A percentile compares a stretch with the other conserved stretches of the same genome.
Conservation (phyloP, 2,329 filamentous ascomycete species). For the Hypocrella siamensis region DNA sequence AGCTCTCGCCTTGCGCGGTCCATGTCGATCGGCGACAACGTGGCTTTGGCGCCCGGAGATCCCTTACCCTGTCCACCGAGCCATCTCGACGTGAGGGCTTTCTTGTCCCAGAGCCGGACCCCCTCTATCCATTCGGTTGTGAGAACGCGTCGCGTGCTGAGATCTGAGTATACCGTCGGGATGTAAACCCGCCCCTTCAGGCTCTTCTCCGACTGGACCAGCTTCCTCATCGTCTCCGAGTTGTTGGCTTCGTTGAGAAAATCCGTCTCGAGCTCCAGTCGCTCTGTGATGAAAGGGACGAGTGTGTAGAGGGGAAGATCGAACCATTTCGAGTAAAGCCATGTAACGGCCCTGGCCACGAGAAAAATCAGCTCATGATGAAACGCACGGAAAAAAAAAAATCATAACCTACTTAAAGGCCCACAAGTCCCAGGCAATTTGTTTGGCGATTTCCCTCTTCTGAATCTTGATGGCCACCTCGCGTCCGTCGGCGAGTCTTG, state of each 20-base stretch:
- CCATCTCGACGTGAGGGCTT: constrained; percentile 64
- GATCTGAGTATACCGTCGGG: constrained; percentile 66
- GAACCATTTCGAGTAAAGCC: constrained; percentile 74
- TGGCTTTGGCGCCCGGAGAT: constrained; percentile 60
- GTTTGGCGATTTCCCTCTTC: constrained; percentile 81
- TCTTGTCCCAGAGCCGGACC: constrained; percentile 81
- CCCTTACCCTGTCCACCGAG: constrained; percentile 59
- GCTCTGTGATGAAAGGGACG: constrained; percentile 84
- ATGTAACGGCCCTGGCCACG: constrained; percentile 64
- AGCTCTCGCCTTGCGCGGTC: constrained; percentile 27
- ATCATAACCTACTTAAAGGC: constrained; percentile 60
- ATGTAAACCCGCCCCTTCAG: constrained; percentile 75
- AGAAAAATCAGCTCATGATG: too few species aligned
- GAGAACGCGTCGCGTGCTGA: constrained; percentile 71
- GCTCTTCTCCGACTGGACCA: constrained; percentile 61
- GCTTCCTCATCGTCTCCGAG: constrained; percentile 63
- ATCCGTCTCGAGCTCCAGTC: constrained; percentile 86
- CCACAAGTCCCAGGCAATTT: constrained; percentile 92
- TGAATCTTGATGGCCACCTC: constrained; percentile 95
- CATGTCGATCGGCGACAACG: constrained; percentile 37
- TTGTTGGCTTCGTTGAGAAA: constrained; percentile 88
- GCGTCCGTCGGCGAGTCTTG: constrained; percentile 65
- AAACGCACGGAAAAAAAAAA: too few species aligned
- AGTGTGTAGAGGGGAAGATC: constrained; percentile 84
- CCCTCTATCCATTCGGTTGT: constrained; percentile 98